Evolutionary conservation across 768 basidiomycete species (phyloP), one percentile per base, ranked within the genome.

Genomic region (Serendipita sp.): DNA sequence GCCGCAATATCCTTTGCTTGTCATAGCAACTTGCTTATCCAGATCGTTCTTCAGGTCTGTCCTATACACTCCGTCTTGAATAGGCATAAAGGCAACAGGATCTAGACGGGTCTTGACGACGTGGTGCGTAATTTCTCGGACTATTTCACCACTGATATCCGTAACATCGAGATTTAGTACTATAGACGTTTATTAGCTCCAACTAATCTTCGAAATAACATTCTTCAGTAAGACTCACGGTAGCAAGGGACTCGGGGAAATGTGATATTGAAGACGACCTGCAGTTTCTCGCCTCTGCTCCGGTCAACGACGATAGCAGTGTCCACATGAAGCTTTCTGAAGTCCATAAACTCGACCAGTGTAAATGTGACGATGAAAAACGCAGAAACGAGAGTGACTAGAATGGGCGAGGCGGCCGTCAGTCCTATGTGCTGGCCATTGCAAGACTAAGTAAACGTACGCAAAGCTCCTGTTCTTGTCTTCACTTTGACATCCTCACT

Each of bases 401-500:
- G 10, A 37, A 45, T 37, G n/a, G 45, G 63, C 35, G 38, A 65
- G 64, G 10, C 60, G 37, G 38, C 69, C 68, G 66, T 28, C 32
- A 64, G 44, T 53, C 67, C 7, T 13, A 58, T n/a, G 63, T 58
- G 45, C 18, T 13, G 32, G 8, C 3, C 28, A 30, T 24, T 11
- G 18, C 35, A 46, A 51, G 54, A 47, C 44, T 37, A 62, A 44
- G 13, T 32, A 30, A n/a, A 78, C 89, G 74, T 70, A 95, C 93
- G 79, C 70, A 93, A 78, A 69, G 90, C 95, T 69, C 90, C 94
- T 53, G 89, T 92, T 65, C 93, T 84, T 38, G 96, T 98, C 81
- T 93, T 93, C 76, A 99, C 91, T 78, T 98, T 98, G 68, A 99
- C 96, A 79, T 99, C 96, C 73, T 98, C 96, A 74, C 91, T 91